Percentiles rank a stretch among this genome's conserved stretches.
Conservation (phyloP, 2,329 filamentous ascomycete genomes). For the Cercospora sojina region DNA sequence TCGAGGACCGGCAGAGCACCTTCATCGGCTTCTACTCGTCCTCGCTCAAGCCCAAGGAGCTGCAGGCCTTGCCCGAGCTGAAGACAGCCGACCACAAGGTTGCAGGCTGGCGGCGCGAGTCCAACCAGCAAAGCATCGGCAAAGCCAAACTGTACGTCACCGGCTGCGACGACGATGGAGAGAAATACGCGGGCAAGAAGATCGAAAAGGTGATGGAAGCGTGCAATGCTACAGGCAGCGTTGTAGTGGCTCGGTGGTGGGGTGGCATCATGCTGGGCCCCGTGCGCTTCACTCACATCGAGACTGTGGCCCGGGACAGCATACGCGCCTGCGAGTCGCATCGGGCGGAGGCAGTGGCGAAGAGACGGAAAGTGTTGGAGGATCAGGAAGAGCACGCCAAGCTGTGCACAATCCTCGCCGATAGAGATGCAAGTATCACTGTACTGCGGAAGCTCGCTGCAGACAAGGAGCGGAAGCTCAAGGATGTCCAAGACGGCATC, state of each 20-base stretch:
- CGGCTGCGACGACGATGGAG: constrained; percentile 55
- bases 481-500: constrained; percentile 25
- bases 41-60: constrained; percentile 40
- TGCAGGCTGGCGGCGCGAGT: constrained; percentile 51
- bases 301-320: constrained; percentile 50
- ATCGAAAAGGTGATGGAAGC: constrained; percentile 50
- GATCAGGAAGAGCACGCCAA: constrained; percentile 38
- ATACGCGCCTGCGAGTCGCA: constrained; percentile 44
- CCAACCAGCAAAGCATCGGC: constrained; percentile 48
- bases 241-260: constrained; percentile 57
- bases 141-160: constrained; percentile 43
- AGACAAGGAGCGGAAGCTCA: constrained; percentile 45
- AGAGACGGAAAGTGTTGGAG: constrained; percentile 39
- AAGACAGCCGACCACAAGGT: constrained; percentile 52
- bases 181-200: constrained; percentile 52
- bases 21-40: constrained; percentile 55
- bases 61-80: constrained; percentile 49
- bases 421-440: constrained; percentile 51
- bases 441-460: constrained; percentile 49
- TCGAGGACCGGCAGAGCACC: constrained; percentile 52
- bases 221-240: constrained; percentile 45
- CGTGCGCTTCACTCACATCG: constrained; percentile 54
- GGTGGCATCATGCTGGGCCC: constrained; percentile 55
- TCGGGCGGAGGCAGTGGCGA: constrained; percentile 32
- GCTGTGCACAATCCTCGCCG: constrained; percentile 44